Base-by-base conservation (phyloP, 2,329 filamentous ascomycete species). In the Magnaporthiopsis incrustans region DNA sequence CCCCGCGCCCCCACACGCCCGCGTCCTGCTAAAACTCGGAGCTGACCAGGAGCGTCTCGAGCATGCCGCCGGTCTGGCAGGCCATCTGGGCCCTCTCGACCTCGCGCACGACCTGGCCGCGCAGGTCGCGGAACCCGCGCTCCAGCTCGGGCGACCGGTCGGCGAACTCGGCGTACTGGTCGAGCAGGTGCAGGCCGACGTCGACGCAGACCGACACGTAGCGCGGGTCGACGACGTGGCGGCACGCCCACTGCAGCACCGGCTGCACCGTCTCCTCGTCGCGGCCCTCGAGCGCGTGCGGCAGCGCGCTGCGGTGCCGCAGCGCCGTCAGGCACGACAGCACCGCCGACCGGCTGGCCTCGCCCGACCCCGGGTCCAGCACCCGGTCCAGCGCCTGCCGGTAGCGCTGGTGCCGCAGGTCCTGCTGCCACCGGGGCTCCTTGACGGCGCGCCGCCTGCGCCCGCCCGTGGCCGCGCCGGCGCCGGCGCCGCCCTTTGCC, bases 41-140 rank as follows among this genome's bases (percentile, higher is more conserved):
- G 62, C 62, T 63, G 33, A 83, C 80, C 70, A 89, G 85, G 67
- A 86, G 67, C 61, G 78, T 89, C 70, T 94, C 91, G 68, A 98
- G 77, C 93, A 98, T 97, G 2, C 94, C 95, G 68, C 85, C 85
- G 14, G 91, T 93, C 77, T 90, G 87, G 69, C 86, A 88, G 2
- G 94, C 93, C 72, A 90, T 83, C 76, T 97, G 90, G 27, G 92
- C 91, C 71, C 89, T 87, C 75, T 96, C 91, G 14, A 93, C 89
- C 74, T 95, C 91, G 57, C 84, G 79, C 67, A 85, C 83, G 26
- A 98, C 94, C 56, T 88, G 81, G 59, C 82, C 79, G 72, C 89
- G 86, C 67, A 97, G 79, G 61, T 81, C 81, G 69, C 85, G 82
- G 71, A 98, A 87, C 61, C 88, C 82, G 61, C 81, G 81, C 66